A percentile compares a stretch with the other conserved stretches of the same genome.
These are phyloP conservation scores for Thelonectria blattea DNA, from an alignment of 2,329 filamentous ascomycete species.

Conservation along the genomic window DNA sequence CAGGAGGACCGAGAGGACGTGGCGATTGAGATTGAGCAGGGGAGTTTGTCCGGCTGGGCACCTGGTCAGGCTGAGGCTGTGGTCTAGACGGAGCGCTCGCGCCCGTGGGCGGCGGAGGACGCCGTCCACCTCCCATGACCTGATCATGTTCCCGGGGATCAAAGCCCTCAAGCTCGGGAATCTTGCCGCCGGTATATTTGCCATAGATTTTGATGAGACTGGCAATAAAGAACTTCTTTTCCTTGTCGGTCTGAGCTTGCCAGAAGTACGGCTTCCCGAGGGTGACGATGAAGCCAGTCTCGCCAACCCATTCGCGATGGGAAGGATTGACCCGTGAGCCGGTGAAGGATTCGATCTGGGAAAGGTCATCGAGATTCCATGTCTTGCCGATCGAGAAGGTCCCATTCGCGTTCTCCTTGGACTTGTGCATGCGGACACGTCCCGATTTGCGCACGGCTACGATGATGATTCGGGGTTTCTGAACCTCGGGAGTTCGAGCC, in stretches of 20 bases:
- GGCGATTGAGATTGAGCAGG: conserved; percentile 21
- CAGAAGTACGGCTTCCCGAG: conserved; percentile 97
- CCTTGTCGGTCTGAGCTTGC: conserved; percentile 90
- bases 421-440: conserved; percentile 94
- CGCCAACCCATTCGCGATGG: conserved; percentile 78
- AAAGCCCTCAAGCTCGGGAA: conserved; percentile 82
- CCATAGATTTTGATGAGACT: conserved; percentile 95
- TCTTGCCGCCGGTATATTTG: conserved; percentile 90
- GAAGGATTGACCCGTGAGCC: conserved; percentile 62
- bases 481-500: conserved; percentile 70
- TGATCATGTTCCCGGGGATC: conserved; percentile 78
- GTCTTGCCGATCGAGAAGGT: conserved; percentile 98
- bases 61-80: conserved; percentile 39
- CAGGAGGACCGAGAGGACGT: conserved; percentile 23
- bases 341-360: conserved; percentile 81
- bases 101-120: conserved; percentile 36
- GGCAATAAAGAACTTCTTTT: conserved; percentile 98
- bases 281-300: conserved; percentile 84
- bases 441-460: conserved; percentile 92
- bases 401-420: conserved; percentile 91
- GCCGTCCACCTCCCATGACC: conserved; percentile 66
- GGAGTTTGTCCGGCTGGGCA: conserved; percentile 23
- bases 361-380: conserved; percentile 93
- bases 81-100: conserved; percentile 24
- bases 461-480: conserved; percentile 91